Evolutionary conservation across 2,329 filamentous ascomycete genomes (phyloP).

Genomic region (Neoscytalidium dimidiatum): DNA sequence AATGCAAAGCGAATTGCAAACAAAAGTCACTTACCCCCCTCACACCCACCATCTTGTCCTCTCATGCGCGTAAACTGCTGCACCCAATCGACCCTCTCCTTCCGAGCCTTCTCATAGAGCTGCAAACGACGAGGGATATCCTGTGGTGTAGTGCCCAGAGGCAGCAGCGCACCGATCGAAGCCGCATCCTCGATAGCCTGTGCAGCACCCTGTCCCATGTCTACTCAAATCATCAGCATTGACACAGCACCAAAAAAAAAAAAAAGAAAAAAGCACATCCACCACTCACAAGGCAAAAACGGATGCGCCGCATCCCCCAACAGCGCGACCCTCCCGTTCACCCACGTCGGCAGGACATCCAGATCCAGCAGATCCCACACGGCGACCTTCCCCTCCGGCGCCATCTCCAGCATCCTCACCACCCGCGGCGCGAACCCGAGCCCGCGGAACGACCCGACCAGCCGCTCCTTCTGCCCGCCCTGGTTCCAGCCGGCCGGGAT

Average conservation of each 20-base stretch:
- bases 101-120: slow-evolving; percentile 61
- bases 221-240: slow-evolving; percentile 21
- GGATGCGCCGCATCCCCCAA: slow-evolving; percentile 71
- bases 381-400: slow-evolving; percentile 36
- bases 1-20: too few species aligned
- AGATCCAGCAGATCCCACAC: slow-evolving; percentile 52
- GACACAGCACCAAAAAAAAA: slow-evolving; percentile 61
- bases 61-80: slow-evolving; percentile 59
- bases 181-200: slow-evolving; percentile 69
- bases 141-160: not conserved
- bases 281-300: slow-evolving; percentile 65
- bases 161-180: slow-evolving; percentile 55
- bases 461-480: not conserved
- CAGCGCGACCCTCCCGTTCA: slow-evolving; percentile 55
- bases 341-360: slow-evolving; percentile 59
- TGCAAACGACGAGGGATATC: slow-evolving; percentile 49
- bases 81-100: slow-evolving; percentile 58
- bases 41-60: slow-evolving; percentile 47
- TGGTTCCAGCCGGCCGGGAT: not conserved
- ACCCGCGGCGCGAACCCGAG: not conserved
- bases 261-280: slow-evolving; percentile 69
- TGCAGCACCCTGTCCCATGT: slow-evolving; percentile 64
- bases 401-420: slow-evolving; percentile 38
- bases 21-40: too few species aligned
- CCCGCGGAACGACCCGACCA: not conserved